A percentile compares a stretch with the other conserved stretches of the same genome.
phyloP scores from a whole-genome alignment of 192 early-diverging fungal genomes.

The Gaertneriomyces semiglobifer region DNA sequence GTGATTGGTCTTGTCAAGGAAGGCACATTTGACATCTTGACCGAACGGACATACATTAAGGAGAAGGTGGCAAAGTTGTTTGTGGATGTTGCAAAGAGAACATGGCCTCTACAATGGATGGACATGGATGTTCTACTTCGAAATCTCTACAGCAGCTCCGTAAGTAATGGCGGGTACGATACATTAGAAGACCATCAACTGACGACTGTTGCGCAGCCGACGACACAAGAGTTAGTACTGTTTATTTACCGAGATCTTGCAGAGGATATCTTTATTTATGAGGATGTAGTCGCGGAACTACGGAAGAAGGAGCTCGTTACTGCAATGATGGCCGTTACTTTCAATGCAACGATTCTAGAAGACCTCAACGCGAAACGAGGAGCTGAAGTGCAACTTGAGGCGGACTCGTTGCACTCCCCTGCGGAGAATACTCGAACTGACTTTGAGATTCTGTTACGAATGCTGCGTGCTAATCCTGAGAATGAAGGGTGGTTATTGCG shows the following conservation, averaged over 20 bases:
- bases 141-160: slow-evolving; percentile 38
- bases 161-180: not conserved
- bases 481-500: slow-evolving; percentile 60
- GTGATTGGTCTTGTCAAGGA: slow-evolving; percentile 42
- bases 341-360: slow-evolving; percentile 43
- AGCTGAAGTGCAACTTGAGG: slow-evolving; percentile 33
- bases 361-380: slow-evolving; percentile 40
- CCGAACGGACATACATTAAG: slow-evolving; percentile 51
- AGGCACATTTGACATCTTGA: slow-evolving; percentile 36
- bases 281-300: slow-evolving; percentile 54
- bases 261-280: slow-evolving; percentile 63
- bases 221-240: slow-evolving; percentile 50
- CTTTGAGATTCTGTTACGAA: slow-evolving; percentile 33
- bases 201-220: slow-evolving; percentile 33
- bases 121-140: slow-evolving; percentile 52
- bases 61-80: slow-evolving; percentile 57
- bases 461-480: slow-evolving; percentile 50
- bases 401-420: not conserved
- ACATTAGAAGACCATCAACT: not conserved
- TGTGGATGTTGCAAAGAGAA: slow-evolving; percentile 60
- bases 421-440: slow-evolving; percentile 13
- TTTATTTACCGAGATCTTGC: slow-evolving; percentile 50
- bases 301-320: slow-evolving; percentile 57
- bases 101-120: slow-evolving; percentile 59
- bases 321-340: slow-evolving; percentile 51